Evolutionary conservation across 371 early-diverging fungal genomes (phyloP).

Genomic region (Choanephora cucurbitarum): DNA sequence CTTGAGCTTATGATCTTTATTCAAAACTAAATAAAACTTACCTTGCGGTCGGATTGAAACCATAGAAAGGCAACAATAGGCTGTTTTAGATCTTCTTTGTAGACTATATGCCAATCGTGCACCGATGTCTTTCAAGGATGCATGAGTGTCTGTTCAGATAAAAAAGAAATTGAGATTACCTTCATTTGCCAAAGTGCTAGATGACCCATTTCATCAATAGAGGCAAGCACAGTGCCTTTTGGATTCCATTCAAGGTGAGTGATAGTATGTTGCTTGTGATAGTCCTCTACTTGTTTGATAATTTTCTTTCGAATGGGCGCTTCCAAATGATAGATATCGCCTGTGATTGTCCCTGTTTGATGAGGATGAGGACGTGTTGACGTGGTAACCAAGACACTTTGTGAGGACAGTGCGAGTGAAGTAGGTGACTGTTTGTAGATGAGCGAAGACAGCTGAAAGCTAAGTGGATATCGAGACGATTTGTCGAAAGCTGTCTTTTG

Average conservation of each 20-base stretch:
- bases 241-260: slow-evolving; percentile 50
- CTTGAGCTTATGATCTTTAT: too few species aligned
- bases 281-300: slow-evolving; percentile 33
- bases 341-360: slow-evolving; percentile 30
- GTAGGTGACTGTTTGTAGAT: slow-evolving; percentile 36
- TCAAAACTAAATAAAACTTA: too few species aligned
- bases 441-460: slow-evolving; percentile 25
- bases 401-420: slow-evolving; percentile 32
- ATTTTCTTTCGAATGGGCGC: slow-evolving; percentile 23
- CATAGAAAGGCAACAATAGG: slow-evolving; percentile 47
- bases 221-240: slow-evolving; percentile 44
- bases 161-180: too few species aligned
- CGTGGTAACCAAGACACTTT: slow-evolving; percentile 29
- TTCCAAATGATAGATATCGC: slow-evolving; percentile 35
- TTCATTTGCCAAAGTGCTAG: slow-evolving; percentile 45
- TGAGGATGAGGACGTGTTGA: slow-evolving; percentile 31
- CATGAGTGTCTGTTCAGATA: too few species aligned
- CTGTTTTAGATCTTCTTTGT: slow-evolving; percentile 39
- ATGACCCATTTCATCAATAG: slow-evolving; percentile 48
- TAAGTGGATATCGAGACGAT: slow-evolving; percentile 13
- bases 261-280: slow-evolving; percentile 41
- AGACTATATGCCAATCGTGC: slow-evolving; percentile 34
- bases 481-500: slow-evolving; percentile 6
- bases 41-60: slow-evolving; percentile 46
- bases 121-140: slow-evolving; percentile 12